phyloP scores from a whole-genome alignment of 2,329 filamentous ascomycete genomes.

The Rhytidhysteron rufulum region DNA sequence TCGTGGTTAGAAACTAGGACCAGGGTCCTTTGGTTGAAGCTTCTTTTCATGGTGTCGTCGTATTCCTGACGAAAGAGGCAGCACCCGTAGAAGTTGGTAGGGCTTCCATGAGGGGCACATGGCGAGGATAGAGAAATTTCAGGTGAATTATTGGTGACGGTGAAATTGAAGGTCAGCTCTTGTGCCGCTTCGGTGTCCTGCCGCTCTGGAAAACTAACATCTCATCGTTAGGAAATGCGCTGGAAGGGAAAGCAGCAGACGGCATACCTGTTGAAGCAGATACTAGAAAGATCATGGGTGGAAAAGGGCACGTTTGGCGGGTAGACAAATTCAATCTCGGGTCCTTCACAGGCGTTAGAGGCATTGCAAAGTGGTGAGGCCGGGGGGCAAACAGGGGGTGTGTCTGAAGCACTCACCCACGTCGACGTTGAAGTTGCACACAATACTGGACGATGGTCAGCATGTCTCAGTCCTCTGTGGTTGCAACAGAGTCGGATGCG shows the following conservation, averaged over 20 bases:
- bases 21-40: conserved; percentile 39
- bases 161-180: conserved; percentile 39
- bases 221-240: too few relatives aligned
- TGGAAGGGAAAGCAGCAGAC: too few relatives aligned
- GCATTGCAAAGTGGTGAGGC: too few relatives aligned
- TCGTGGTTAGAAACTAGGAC: conserved; percentile 40
- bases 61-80: conserved; percentile 41
- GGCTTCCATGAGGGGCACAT: conserved; percentile 36
- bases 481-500: too few relatives aligned
- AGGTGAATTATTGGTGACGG: conserved; percentile 45
- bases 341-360: too few relatives aligned
- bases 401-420: conserved; percentile 32
- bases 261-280: conserved; percentile 40
- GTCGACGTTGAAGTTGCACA: conserved; percentile 44
- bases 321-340: conserved; percentile 41
- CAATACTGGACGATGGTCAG: too few relatives aligned
- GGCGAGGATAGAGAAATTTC: conserved; percentile 51
- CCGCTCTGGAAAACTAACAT: conserved; percentile 42
- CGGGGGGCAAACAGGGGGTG: too few relatives aligned
- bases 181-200: conserved; percentile 38
- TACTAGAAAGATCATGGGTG: conserved; percentile 36
- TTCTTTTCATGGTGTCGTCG: conserved; percentile 38
- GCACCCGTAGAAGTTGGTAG: conserved; percentile 31
- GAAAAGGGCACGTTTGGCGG: conserved; percentile 36
- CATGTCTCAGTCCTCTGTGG: too few relatives aligned